Conservation (phyloP, 2,329 filamentous ascomycete species). For the Fusarium guadeloupense region DNA sequence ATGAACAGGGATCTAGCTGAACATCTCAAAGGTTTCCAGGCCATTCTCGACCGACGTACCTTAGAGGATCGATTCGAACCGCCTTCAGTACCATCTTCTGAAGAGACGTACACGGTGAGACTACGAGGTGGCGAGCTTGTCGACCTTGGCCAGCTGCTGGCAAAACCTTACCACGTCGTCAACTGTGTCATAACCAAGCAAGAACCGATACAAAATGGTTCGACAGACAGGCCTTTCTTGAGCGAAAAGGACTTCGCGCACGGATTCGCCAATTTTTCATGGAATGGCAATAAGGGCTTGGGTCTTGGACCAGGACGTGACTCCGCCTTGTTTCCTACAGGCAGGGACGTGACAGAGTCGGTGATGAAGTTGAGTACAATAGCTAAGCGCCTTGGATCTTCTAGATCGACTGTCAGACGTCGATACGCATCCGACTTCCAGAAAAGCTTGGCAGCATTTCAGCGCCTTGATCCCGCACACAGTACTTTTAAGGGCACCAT, state of each 20-base stretch:
- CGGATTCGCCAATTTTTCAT: not conserved
- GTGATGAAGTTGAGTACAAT: constrained; percentile 18
- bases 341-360: constrained; percentile 4
- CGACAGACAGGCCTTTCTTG: constrained; percentile 16
- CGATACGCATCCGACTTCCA: constrained; percentile 35
- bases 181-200: not conserved
- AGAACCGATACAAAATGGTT: not conserved
- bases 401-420: constrained; percentile 29
- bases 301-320: not conserved
- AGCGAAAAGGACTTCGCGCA: constrained; percentile 8
- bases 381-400: constrained; percentile 7
- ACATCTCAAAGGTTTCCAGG: constrained; percentile 31
- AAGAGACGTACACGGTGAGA: constrained; percentile 24
- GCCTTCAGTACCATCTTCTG: constrained; percentile 10
- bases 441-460: constrained; percentile 34
- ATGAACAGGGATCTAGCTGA: constrained; percentile 35
- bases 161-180: constrained; percentile 22
- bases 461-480: constrained; percentile 7
- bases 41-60: constrained; percentile 27
- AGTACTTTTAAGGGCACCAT: not conserved
- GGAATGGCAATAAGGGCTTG: constrained; percentile 1
- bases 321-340: constrained; percentile 2
- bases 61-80: constrained; percentile 26
- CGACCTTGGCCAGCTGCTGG: constrained; percentile 28
- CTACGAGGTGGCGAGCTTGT: constrained; percentile 33